Conservation (phyloP, 257 asterid genomes). For the Ehretia macrophylla region DNA sequence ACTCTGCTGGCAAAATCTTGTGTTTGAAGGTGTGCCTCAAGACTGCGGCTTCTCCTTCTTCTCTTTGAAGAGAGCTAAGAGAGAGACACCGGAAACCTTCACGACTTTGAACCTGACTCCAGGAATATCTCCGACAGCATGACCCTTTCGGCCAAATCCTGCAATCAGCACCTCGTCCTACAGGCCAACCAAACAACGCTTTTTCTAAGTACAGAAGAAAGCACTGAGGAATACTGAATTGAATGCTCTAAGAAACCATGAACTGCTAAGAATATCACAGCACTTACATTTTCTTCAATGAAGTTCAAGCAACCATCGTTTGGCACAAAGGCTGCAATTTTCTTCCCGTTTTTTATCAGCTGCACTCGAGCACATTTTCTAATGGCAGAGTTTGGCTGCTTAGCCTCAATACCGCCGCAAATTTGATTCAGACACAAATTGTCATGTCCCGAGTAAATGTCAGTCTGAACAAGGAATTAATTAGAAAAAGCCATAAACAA, state of each 20-base stretch:
- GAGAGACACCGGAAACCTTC: constrained; percentile 71
- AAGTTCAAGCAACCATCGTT: constrained; percentile 72
- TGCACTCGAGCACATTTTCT: constrained; percentile 78
- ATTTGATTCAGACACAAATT: background rate
- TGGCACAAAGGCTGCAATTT: constrained; percentile 72
- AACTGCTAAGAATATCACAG: background rate
- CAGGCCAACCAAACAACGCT: background rate
- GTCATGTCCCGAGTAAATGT: background rate
- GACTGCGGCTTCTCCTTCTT: constrained; percentile 76
- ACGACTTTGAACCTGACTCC: constrained; percentile 76
- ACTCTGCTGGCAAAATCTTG: constrained; percentile 2
- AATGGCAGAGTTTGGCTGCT: constrained; percentile 77
- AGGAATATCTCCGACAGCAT: constrained; percentile 78
- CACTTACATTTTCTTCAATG: constrained; percentile 62
- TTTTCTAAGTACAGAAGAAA: background rate
- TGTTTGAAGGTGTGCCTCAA: background rate
- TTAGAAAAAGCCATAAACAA: background rate
- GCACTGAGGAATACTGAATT: background rate
- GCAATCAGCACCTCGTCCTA: constrained; percentile 81
- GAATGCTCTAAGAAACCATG: background rate
- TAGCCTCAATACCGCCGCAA: constrained; percentile 68
- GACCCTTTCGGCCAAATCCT: constrained; percentile 72
- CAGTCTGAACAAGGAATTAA: background rate
- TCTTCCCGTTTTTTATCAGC: constrained; percentile 64
- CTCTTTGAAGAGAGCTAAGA: constrained; percentile 67